Evolutionary conservation across 164 flowering plant species (phyloP), one percentile per base, ranked within the genome.

Genomic region (Annona cherimola): DNA sequence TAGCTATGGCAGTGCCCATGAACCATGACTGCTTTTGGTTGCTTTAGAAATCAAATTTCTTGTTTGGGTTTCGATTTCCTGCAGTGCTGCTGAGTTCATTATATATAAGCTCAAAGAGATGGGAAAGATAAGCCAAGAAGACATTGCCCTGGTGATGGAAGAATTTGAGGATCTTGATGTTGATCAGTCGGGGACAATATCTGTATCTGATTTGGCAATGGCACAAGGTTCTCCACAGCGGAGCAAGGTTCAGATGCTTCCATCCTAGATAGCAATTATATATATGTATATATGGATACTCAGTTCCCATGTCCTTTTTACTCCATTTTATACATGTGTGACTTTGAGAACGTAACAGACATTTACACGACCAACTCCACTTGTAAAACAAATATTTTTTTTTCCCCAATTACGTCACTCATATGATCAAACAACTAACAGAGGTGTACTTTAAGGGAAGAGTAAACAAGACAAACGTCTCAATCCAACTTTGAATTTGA

Each of bases 91-190:
- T 14, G 99, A 94, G 69, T 92, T 88, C 74, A 63, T 85, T 39
- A 2, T 94, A 61, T 90, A 79, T 66, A 88, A 86, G 86, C 87
- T 91, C 9, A 89, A 86, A 79, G 94, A 94, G 76, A 86, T 94
- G 97, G 93, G 89, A 66, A 92, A 92, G 85, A 86, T 92, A 42
- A 79, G 77, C 73, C 77, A 85, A 62, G 91, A 88, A 77, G 96
- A 92, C 74, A 74, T 92, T 55, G 62, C 80, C n/a, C 64, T 71
- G 35, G 69, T 86, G 62, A 80, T 90, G 90, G 87, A 88, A 69
- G 80, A 81, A 67, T 94, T 94, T 68, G 77, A 77, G 73, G 75
- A 70, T 42, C 93, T 92, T 61, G 96, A 94, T 70, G 80, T 82
- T 14, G 93, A 94, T 86, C 84, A 85, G 0, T 90, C 96, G 26